Evolutionary conservation across 148 eudicot species (phyloP).

Genomic region (Simmondsia chinensis): DNA sequence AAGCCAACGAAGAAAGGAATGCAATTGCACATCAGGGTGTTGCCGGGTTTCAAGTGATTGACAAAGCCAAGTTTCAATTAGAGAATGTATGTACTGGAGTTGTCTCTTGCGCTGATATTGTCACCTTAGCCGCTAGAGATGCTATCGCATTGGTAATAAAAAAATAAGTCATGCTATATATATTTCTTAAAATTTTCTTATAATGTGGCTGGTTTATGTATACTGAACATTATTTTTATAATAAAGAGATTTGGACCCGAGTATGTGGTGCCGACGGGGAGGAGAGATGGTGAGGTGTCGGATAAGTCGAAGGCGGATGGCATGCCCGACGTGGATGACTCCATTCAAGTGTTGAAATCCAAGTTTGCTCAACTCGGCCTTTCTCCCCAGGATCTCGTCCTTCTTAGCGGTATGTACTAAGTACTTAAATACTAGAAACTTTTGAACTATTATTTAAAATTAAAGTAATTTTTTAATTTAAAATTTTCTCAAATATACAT

Average conservation of each 20-base stretch:
- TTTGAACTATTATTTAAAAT: too few species aligned
- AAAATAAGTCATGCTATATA: too few species aligned
- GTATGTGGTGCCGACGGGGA: conserved; percentile 46
- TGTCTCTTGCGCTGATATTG: conserved; percentile 63
- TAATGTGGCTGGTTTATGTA: background rate
- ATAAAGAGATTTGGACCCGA: conserved; percentile 25
- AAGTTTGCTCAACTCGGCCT: conserved; percentile 46
- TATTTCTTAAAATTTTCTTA: too few species aligned
- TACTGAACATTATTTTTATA: background rate
- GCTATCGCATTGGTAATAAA: conserved; percentile 50
- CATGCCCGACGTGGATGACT: conserved; percentile 52
- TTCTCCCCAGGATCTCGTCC: conserved; percentile 44
- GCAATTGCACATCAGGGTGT: conserved; percentile 63
- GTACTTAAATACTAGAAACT: too few species aligned
- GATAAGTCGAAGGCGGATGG: conserved; percentile 18
- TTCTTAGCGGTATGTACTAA: conserved; percentile 46
- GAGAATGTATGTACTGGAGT: conserved; percentile 44
- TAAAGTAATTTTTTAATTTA: too few species aligned
- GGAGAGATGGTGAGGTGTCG: conserved; percentile 53
- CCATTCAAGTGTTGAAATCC: conserved; percentile 30
- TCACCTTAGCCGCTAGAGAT: conserved; percentile 67
- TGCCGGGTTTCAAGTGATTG: conserved; percentile 41
- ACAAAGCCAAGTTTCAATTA: conserved; percentile 31
- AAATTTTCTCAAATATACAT: too few species aligned
- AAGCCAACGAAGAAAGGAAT: conserved; percentile 15